These are phyloP conservation scores for Dalbergia oliveri DNA, from an alignment of 306 rosid species.

Conservation along the genomic window DNA sequence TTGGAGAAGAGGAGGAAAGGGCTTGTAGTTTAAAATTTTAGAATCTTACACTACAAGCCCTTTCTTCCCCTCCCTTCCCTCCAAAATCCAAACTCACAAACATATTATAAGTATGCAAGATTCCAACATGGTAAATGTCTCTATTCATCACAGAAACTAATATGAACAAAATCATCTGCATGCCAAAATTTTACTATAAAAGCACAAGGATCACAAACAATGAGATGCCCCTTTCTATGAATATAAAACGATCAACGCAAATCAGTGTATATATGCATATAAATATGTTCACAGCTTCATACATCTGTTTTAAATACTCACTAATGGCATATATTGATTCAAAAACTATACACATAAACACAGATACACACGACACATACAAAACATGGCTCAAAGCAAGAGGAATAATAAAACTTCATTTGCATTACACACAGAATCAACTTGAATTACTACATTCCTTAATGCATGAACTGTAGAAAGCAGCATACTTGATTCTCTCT, in stretches of 20 bases:
- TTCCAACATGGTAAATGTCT: neutral
- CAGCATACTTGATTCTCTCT: slow-evolving; percentile 2
- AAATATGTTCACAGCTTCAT: slow-evolving; percentile 12
- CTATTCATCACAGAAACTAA: slow-evolving; percentile 6
- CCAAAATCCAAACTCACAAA: too few relatives aligned
- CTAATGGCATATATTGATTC: neutral
- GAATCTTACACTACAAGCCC: too few relatives aligned
- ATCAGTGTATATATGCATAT: neutral
- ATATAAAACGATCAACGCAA: slow-evolving; percentile 4
- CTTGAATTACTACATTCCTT: slow-evolving; percentile 11
- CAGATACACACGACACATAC: neutral
- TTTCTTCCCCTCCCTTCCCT: too few relatives aligned
- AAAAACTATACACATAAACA: slow-evolving; percentile 9
- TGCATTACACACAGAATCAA: neutral
- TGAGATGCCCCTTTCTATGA: neutral
- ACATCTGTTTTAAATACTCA: slow-evolving; percentile 14
- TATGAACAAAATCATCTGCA: neutral
- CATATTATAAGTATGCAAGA: neutral
- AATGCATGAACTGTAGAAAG: slow-evolving; percentile 32
- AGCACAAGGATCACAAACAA: slow-evolving; percentile 18
- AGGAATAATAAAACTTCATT: slow-evolving; percentile 22
- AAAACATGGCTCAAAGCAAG: slow-evolving; percentile 25
- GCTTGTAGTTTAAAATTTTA: too few relatives aligned
- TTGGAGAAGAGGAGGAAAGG: too few relatives aligned
- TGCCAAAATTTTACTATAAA: slow-evolving; percentile 11